phyloP scores from a whole-genome alignment of 2,329 filamentous ascomycete genomes.

The Diplodia sapinea region DNA sequence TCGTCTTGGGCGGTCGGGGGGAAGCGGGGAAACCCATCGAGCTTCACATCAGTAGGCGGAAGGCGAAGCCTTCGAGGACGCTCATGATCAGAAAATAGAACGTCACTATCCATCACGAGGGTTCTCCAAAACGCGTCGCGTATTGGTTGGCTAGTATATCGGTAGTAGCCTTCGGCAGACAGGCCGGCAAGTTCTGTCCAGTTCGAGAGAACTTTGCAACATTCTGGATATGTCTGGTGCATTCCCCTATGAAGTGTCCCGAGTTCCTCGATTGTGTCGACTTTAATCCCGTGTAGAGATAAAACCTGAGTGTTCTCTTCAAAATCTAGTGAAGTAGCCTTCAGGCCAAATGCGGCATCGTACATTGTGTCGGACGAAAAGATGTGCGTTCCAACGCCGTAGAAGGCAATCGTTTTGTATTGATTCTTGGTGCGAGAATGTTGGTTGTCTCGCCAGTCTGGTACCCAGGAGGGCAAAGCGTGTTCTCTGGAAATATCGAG shows the following conservation, averaged over 20 bases:
- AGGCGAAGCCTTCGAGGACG: background rate
- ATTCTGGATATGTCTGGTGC: too few species aligned
- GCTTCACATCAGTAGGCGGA: background rate
- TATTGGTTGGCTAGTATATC: background rate
- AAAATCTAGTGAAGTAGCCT: background rate
- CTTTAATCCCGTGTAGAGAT: background rate
- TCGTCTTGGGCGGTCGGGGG: background rate
- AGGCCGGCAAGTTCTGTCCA: background rate
- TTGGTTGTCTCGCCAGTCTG: background rate
- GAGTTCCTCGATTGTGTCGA: background rate
- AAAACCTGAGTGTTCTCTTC: background rate
- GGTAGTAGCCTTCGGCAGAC: background rate
- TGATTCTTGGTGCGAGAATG: fast-evolving
- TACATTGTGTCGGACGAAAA: background rate
- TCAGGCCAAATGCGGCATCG: background rate
- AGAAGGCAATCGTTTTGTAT: background rate
- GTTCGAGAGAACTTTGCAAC: background rate
- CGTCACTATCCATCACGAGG: background rate
- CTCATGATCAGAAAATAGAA: too few species aligned
- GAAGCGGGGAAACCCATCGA: background rate
- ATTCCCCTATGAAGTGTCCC: too few species aligned
- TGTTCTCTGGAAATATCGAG: background rate
- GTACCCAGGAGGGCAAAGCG: background rate
- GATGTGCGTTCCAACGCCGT: too few species aligned
- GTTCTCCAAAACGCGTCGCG: constrained; percentile 9